Percentiles rank a stretch among this genome's conserved stretches.
phyloP scores from a whole-genome alignment of 257 asterid genomes.

The Plantago elongata region DNA sequence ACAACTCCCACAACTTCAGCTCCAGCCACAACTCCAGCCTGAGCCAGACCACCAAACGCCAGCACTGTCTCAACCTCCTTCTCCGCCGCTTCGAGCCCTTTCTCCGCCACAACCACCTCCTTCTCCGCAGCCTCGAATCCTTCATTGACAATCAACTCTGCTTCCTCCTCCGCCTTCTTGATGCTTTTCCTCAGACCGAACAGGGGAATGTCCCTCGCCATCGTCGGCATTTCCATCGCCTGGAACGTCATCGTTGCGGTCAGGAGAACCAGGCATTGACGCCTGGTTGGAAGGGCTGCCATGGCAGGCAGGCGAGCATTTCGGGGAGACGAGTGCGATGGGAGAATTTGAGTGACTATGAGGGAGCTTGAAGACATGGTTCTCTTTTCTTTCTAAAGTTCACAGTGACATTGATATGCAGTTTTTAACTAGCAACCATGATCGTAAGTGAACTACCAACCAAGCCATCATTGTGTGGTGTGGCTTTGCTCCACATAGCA shows the following conservation, averaged over 20 bases:
- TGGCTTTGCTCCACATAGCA: no score
- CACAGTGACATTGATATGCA: no score
- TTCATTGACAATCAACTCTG: slow-evolving; percentile 66
- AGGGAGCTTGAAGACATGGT: slow-evolving; percentile 59
- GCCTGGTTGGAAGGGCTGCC: slow-evolving; percentile 44
- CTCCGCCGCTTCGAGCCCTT: slow-evolving; percentile 41
- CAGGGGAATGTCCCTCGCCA: slow-evolving; percentile 64
- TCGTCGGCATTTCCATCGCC: slow-evolving; percentile 55
- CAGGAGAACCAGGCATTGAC: slow-evolving; percentile 54
- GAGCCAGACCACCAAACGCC: slow-evolving; percentile 63
- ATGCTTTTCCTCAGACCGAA: slow-evolving; percentile 65
- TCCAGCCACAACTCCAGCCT: slow-evolving; percentile 73
- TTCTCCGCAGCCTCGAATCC: slow-evolving; percentile 75
- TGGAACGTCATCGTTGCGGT: slow-evolving; percentile 55
- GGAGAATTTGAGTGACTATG: slow-evolving; percentile 31
- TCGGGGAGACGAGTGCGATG: slow-evolving; percentile 31
- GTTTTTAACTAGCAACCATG: no score
- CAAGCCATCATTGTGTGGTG: no score
- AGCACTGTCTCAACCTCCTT: slow-evolving; percentile 44
- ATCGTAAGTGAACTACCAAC: no score
- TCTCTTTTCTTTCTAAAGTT: slow-evolving; percentile 8
- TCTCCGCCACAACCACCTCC: slow-evolving; percentile 53
- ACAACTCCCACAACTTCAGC: slow-evolving; percentile 60
- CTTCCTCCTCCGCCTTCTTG: slow-evolving; percentile 62
- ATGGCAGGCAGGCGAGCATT: slow-evolving; percentile 18